These are phyloP conservation scores for Rostrohypoxylon terebratum DNA, from an alignment of 495 filamentous ascomycete genomes.

Conservation along the genomic window DNA sequence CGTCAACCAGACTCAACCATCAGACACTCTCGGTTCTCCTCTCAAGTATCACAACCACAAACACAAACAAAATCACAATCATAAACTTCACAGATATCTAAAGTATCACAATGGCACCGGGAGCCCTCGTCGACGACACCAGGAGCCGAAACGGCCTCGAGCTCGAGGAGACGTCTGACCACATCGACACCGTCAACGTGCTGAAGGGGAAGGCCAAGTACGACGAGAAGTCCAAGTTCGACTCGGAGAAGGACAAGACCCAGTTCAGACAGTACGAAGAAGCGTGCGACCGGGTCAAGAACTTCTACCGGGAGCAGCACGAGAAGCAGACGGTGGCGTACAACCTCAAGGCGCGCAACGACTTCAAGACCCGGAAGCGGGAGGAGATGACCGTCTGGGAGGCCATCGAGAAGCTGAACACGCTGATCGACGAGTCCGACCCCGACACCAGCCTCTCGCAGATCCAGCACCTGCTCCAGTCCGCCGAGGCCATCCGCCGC, in stretches of 20 bases:
- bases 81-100: not conserved
- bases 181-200: conserved; percentile 84
- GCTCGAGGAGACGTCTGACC: conserved; percentile 84
- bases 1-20: not conserved
- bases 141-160: conserved; percentile 70
- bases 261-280: conserved; percentile 83
- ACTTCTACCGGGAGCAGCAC: conserved; percentile 87
- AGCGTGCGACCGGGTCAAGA: conserved; percentile 81
- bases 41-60: no score
- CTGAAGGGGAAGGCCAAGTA: conserved; percentile 69
- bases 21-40: no score
- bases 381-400: conserved; percentile 87
- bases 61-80: no score
- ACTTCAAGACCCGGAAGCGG: conserved; percentile 72
- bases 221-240: conserved; percentile 74
- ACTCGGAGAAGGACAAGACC: conserved; percentile 82
- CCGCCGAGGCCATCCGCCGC: conserved; percentile 85
- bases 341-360: conserved; percentile 79
- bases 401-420: conserved; percentile 90
- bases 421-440: conserved; percentile 87
- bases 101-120: conserved; percentile 49
- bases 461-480: conserved; percentile 88
- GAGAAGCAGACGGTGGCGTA: conserved; percentile 86
- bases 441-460: conserved; percentile 85
- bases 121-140: conserved; percentile 45